phyloP scores from a whole-genome alignment of 139 green algal genomes.

The Chlamydomonas eustigma region DNA sequence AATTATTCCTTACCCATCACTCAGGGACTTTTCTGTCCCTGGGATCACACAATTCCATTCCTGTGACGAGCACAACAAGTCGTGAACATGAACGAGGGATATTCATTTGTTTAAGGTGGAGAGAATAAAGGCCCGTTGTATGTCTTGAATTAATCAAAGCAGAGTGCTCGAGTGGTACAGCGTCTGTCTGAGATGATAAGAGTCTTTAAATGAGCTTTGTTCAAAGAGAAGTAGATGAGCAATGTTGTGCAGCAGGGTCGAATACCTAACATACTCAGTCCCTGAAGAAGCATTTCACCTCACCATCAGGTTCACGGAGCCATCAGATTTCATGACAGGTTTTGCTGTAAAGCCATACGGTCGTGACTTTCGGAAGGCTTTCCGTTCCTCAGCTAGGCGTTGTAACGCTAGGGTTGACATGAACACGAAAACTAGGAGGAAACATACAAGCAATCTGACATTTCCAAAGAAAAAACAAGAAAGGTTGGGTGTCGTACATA shows the following conservation, averaged over 20 bases:
- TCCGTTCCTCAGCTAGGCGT: constrained; percentile 9
- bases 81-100: background rate
- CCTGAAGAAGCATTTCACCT: background rate
- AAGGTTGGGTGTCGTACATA: too few species aligned
- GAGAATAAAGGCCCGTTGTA: background rate
- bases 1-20: background rate
- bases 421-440: too few species aligned
- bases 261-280: background rate
- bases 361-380: constrained; percentile 4
- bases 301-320: constrained; percentile 9
- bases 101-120: background rate
- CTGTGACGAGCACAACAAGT: background rate
- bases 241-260: too few species aligned
- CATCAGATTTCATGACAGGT: constrained; percentile 1
- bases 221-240: too few species aligned
- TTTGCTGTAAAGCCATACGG: constrained; percentile 10
- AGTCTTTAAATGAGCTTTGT: background rate
- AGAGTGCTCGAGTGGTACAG: background rate
- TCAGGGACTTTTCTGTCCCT: background rate
- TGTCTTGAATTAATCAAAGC: background rate
- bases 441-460: too few species aligned
- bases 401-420: constrained; percentile 6
- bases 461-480: too few species aligned
- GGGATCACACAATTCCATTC: constrained; percentile 7
- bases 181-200: background rate